Base-by-base conservation (phyloP, 2,329 filamentous ascomycete species). In the Emmonsia crescens region DNA sequence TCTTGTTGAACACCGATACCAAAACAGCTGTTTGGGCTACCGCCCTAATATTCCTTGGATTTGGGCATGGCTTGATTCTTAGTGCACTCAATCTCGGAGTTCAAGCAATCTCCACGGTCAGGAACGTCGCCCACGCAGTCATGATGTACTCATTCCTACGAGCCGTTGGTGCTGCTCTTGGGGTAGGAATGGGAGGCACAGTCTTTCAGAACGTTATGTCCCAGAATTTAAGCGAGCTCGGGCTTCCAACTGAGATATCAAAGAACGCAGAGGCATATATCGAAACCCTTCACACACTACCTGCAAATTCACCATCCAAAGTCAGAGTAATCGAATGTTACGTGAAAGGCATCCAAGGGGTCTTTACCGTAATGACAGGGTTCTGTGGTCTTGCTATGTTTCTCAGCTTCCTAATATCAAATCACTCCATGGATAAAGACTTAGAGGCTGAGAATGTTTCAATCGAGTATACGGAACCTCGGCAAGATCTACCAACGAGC, bases 21-120 rank as follows among this genome's bases (percentile, higher is more conserved):
- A 76, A 77, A 1, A 78, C 82, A 1, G 72, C 76, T 0, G 72
- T 75, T 21, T 86, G 85, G 81, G 46, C 58, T 49, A 40, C 46
- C 2, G 6, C 52, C 48, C 44, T 60, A 14, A 10, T 60, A 40
- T 12, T 60, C 16, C 40, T 60, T n/a, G 58, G 58, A 6, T 14
- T 60, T 36, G 44, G 44, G 33, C 58, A 60, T 16, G 58, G 58
- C 19, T 42, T 60, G 9, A 29, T 60, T 27, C 58, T 60, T 31
- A 60, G 58, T 40, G 42, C 58, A 19, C 58, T 60, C 29, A 60
- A 60, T 24, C 58, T 60, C 33, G 58, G 40, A 27, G 58, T 60
- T 29, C 58, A 60, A 16, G 58, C 58, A 36, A 60, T 60, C n/a
- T 44, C 58, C 4, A 60, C 42, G 6, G 31, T 52, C 24, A 49